Evolutionary conservation across 257 asterid genomes (phyloP).

Genomic region (Oldenlandia corymbosa): DNA sequence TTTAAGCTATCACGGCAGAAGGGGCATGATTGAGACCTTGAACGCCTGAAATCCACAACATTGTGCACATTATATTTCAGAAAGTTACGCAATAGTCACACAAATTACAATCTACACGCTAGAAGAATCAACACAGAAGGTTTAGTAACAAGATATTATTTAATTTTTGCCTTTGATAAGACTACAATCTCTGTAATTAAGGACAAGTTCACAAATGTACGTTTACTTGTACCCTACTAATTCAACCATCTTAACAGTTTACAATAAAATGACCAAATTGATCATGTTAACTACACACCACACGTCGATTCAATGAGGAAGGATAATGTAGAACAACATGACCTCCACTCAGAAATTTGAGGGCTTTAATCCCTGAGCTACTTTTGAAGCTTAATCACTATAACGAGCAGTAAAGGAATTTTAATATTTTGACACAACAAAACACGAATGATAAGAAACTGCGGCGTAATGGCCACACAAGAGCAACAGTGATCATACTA

Average conservation of each 20-base stretch:
- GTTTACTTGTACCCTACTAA: background rate
- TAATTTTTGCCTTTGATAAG: too few species aligned
- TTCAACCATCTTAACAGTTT: background rate
- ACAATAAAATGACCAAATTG: background rate
- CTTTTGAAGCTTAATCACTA: background rate
- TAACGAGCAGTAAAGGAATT: background rate
- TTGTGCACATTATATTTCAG: background rate
- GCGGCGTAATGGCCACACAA: background rate
- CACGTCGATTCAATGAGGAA: background rate
- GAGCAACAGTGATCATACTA: background rate
- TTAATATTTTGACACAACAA: too few species aligned
- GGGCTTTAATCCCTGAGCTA: background rate
- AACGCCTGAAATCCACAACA: constrained; percentile 50
- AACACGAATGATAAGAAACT: too few species aligned
- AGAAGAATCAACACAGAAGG: background rate
- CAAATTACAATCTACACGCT: too few species aligned
- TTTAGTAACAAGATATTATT: background rate
- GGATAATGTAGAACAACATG: background rate
- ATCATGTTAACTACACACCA: background rate
- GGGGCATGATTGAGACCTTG: constrained; percentile 93
- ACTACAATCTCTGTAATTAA: background rate
- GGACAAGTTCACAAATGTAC: background rate
- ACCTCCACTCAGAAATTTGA: background rate
- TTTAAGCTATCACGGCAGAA: constrained; percentile 92
- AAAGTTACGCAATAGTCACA: background rate